Evolutionary conservation across 176 grass and related monocot genomes (phyloP), one percentile per base, ranked within the genome.

Genomic region (Avena eriantha): DNA sequence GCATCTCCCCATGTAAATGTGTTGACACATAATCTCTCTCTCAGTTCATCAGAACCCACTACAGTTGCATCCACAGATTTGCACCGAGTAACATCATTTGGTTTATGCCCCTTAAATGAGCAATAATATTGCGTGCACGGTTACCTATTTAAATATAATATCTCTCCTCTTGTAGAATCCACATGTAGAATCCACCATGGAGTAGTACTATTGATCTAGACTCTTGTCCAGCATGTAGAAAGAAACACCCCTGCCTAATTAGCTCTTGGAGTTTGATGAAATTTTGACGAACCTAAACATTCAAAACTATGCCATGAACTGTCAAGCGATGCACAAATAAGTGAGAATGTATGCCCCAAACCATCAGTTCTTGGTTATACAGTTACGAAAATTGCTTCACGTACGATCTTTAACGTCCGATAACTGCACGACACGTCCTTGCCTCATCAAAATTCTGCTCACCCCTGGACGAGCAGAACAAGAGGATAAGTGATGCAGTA

Each of bases 261-360:
- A 49, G 23, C 36, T 80, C 4, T 66, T 66, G 9, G 58, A 80
- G 41, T 60, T 63, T 80, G 57, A 63, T 19, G 77, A 47, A 47
- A 80, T 64, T 58, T 46, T 10, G 39, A 79, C 60, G 5, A 45
- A 80, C 58, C 58, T 19, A 12, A 48, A 48, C 2, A 36, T 34
- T 46, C 21, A 53, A 78, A 86, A 21, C 2, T 35, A 73, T 50
- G 19, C 18, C 41, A 63, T 73, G 19, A 45, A 43, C 4, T 57
- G 19, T 79, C 34, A 60, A 79, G 34, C 35, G 24, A 79, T 79
- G 15, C 7, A 59, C 53, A 59, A 16, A 78, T 41, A 78, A 41
- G n/a, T 74, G 71, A 67, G 64, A 67, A 67, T 17, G 26, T 17
- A 17, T 67, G 33, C 7, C 8, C 16, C 15, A 69, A 39, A 35